Base-by-base conservation (phyloP, 139 green algal genomes). In the Chlorella sp. region DNA sequence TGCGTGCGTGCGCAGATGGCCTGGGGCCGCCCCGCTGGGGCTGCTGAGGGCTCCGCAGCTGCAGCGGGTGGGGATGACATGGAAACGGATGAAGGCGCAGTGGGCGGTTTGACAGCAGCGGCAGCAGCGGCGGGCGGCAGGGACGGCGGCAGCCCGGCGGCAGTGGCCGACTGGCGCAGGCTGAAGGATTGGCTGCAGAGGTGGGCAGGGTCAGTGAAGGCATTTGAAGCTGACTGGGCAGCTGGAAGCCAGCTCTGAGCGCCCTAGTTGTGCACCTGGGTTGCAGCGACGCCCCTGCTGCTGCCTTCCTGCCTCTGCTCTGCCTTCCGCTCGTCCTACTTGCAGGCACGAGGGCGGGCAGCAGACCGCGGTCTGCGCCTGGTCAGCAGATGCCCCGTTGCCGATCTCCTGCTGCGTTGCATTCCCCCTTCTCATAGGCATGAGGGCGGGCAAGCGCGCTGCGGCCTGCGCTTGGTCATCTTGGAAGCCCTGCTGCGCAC, bases 401-500 rank as follows among this genome's bases (percentile, higher is more conserved):
- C 32, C 4, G 6, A 36, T 4, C 64, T 12, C 18, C n/a, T 69
- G 63, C 63, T 69, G 25, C 12, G 4, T 69, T 34, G 25, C 26
- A 44, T 30, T 30, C 47, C 1, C 13, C 21, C 34, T 4, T 39
- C 9, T 4, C 1, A n/a, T 39, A 75, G 44, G 55, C 84, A 76
- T 26, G 83, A 89, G 69, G 28, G 73, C 13, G 39, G 56, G 17
- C 21, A 32, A 60, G 57, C 47, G 28, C 65, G 69, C 38, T 83
- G 25, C 51, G 36, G 60, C 41, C 84, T 91, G 76, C 84, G 85
- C 32, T n/a, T 87, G 3, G 71, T 85, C 23, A 85, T 79, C 17
- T 25, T 85, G 62, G 87, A 91, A 0, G 68, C 89, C 1, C 44
- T 87, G 17, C 83, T 92, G 32, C 65, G 64, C 0, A 47, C 65